A percentile compares a stretch with the other conserved stretches of the same genome.
Conservation (phyloP, 1,284 basidiomycete species). For the Naganishia albida region DNA sequence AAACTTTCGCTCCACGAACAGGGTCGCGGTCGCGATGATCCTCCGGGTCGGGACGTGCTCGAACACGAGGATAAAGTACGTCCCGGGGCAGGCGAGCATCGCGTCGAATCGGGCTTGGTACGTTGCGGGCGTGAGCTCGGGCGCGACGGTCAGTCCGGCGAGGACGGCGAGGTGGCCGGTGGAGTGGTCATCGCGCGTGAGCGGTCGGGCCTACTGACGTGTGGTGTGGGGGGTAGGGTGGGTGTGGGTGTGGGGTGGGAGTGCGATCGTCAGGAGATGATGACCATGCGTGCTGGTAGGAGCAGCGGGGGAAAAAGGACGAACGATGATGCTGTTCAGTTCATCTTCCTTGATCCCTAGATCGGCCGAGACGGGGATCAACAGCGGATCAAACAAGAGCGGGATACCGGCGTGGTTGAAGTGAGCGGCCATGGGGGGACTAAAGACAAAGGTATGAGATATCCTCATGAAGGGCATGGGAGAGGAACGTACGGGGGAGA, state of each 20-base stretch:
- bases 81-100: constrained; percentile 55
- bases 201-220: constrained; percentile 72
- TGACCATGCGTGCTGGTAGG: too few relatives aligned
- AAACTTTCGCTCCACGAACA: constrained; percentile 93
- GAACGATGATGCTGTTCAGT: constrained; percentile 10
- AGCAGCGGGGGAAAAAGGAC: constrained; percentile 1
- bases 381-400: constrained; percentile 25
- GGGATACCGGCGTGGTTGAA: constrained; percentile 1
- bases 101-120: constrained; percentile 69
- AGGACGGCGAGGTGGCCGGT: constrained; percentile 84
- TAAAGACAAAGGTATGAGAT: too few relatives aligned
- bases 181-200: constrained; percentile 79
- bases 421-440: neutral
- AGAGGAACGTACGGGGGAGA: too few relatives aligned
- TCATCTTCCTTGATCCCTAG: constrained; percentile 9
- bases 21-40: constrained; percentile 79
- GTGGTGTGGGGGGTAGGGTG: too few relatives aligned
- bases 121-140: constrained; percentile 71
- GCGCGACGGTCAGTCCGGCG: constrained; percentile 72
- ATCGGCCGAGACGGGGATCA: constrained; percentile 19
- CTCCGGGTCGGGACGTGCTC: constrained; percentile 71
- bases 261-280: neutral
- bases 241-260: too few relatives aligned
- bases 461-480: too few relatives aligned
- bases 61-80: constrained; percentile 85